phyloP scores from a whole-genome alignment of 208 protist species.

The Leishmania gerbilli region DNA sequence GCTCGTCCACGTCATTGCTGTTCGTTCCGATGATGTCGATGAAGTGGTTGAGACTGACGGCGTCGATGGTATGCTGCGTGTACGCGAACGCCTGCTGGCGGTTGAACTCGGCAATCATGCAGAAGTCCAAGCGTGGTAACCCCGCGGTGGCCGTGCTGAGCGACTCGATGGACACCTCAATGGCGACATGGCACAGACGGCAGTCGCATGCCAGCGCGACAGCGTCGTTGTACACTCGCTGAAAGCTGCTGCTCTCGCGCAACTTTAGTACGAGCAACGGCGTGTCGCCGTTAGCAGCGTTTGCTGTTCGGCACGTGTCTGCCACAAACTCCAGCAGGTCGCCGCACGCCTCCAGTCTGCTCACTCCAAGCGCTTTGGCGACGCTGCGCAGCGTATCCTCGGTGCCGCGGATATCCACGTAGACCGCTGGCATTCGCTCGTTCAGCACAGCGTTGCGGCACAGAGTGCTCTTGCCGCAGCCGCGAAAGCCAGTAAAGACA shows the following conservation, averaged over 20 bases:
- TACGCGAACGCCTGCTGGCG: slow-evolving; percentile 55
- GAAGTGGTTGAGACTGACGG: slow-evolving; percentile 56
- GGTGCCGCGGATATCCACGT: slow-evolving; percentile 62
- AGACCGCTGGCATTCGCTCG: slow-evolving; percentile 65
- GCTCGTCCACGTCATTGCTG: slow-evolving; percentile 76
- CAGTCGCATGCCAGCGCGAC: slow-evolving; percentile 71
- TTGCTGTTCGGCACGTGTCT: slow-evolving; percentile 38
- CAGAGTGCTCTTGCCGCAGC: slow-evolving; percentile 70
- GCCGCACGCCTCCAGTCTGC: slow-evolving; percentile 81
- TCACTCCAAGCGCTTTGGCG: slow-evolving; percentile 67
- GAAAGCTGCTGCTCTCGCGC: slow-evolving; percentile 49
- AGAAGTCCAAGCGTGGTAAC: slow-evolving; percentile 68
- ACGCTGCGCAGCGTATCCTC: slow-evolving; percentile 73
- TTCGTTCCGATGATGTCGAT: slow-evolving; percentile 67
- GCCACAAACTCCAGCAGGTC: slow-evolving; percentile 74
- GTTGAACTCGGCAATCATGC: slow-evolving; percentile 55
- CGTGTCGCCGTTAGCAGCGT: slow-evolving; percentile 41
- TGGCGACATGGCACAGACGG: slow-evolving; percentile 61
- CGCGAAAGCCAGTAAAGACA: slow-evolving; percentile 65
- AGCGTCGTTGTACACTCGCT: slow-evolving; percentile 71
- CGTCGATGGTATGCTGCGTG: slow-evolving; percentile 69
- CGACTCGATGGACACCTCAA: slow-evolving; percentile 70
- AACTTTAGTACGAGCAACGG: slow-evolving; percentile 77
- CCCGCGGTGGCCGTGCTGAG: slow-evolving; percentile 52
- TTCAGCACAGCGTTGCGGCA: slow-evolving; percentile 57